Evolutionary conservation across 164 flowering plant species (phyloP).

Genomic region (Chloranthus sessilifolius): DNA sequence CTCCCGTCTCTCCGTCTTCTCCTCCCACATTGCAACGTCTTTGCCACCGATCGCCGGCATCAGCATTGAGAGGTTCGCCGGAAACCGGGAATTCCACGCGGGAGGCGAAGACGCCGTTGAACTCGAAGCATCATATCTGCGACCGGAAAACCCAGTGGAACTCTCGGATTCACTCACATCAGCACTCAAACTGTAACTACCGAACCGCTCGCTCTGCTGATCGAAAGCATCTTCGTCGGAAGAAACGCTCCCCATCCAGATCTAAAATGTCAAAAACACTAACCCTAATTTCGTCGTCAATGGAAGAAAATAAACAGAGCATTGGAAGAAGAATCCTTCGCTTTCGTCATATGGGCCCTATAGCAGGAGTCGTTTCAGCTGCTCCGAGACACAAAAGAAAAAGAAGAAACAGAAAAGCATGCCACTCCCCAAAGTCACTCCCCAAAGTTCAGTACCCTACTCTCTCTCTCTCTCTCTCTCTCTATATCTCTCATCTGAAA

Average conservation of each 20-base stretch:
- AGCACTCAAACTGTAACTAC: constrained; percentile 52
- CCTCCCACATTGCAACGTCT: constrained; percentile 27
- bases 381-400: not conserved
- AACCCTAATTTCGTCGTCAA: not conserved
- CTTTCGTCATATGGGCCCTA: too few relatives aligned
- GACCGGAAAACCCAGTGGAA: constrained; percentile 31
- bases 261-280: constrained; percentile 1
- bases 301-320: not conserved
- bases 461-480: constrained; percentile 3
- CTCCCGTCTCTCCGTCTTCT: constrained; percentile 25
- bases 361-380: not conserved
- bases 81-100: constrained; percentile 11
- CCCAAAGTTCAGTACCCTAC: too few relatives aligned
- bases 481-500: too few relatives aligned
- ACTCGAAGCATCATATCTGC: constrained; percentile 25
- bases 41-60: constrained; percentile 37
- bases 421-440: too few relatives aligned
- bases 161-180: constrained; percentile 75
- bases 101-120: constrained; percentile 33
- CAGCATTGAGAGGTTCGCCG: constrained; percentile 16
- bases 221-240: constrained; percentile 41
- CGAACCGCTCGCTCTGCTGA: constrained; percentile 31
- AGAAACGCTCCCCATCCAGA: constrained; percentile 31
- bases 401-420: constrained; percentile 5
- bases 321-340: too few relatives aligned